A percentile compares a stretch with the other conserved stretches of the same genome.
Evolutionary conservation across 441 rosid species (phyloP).

Genomic region (Theobroma grandiflorum): DNA sequence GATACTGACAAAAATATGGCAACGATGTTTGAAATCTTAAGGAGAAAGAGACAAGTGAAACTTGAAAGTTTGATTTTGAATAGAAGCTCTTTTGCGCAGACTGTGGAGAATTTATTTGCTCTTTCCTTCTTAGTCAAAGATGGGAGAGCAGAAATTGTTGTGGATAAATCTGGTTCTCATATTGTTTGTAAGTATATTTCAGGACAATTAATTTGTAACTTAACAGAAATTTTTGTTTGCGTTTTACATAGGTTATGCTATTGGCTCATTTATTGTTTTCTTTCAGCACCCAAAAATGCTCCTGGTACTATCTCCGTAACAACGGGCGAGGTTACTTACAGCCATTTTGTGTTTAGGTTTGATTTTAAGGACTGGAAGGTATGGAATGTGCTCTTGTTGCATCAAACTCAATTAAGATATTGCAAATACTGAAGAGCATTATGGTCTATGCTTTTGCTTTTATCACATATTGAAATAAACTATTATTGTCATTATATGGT

Average conservation of each 20-base stretch:
- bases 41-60: conserved; percentile 50
- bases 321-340: conserved; percentile 57
- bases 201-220: background rate
- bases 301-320: conserved; percentile 58
- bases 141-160: conserved; percentile 66
- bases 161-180: conserved; percentile 66
- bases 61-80: conserved; percentile 73
- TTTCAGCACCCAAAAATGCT: conserved; percentile 69
- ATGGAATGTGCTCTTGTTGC: conserved; percentile 21
- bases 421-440: background rate
- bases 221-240: background rate
- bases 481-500: background rate
- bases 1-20: conserved; percentile 77
- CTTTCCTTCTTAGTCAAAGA: conserved; percentile 83
- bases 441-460: background rate
- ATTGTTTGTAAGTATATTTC: conserved; percentile 56
- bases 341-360: conserved; percentile 75
- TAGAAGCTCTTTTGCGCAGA: conserved; percentile 74
- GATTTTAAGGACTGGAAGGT: conserved; percentile 85
- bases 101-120: conserved; percentile 82
- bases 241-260: background rate
- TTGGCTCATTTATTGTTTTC: conserved; percentile 18
- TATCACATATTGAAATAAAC: background rate
- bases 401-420: background rate
- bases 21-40: conserved; percentile 66